A percentile compares a stretch with the other conserved stretches of the same genome.
Evolutionary conservation across 768 basidiomycete species (phyloP).

Genomic region (Pulveroboletus sp.): DNA sequence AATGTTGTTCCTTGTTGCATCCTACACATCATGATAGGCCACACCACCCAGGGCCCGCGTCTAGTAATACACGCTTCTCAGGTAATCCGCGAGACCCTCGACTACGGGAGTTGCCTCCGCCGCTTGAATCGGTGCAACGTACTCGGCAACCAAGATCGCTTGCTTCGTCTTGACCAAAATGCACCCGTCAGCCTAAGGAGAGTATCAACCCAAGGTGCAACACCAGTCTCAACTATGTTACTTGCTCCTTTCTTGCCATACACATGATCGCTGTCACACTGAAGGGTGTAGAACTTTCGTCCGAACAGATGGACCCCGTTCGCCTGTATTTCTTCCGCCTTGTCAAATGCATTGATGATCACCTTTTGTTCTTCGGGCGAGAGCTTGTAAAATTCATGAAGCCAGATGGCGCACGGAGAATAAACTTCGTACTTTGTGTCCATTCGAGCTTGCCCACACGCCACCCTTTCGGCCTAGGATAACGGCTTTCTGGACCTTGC

Average conservation of each 20-base stretch:
- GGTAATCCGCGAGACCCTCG: conserved; percentile 72
- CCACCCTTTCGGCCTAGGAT: conserved; percentile 30
- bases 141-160: conserved; percentile 81
- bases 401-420: neutral
- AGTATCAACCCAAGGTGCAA: neutral
- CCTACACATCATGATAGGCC: too few relatives aligned
- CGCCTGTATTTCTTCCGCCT: conserved; percentile 41
- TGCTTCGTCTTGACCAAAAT: conserved; percentile 76
- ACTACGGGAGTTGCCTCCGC: conserved; percentile 63
- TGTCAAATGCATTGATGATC: conserved; percentile 37
- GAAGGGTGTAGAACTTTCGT: conserved; percentile 71
- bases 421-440: conserved; percentile 13
- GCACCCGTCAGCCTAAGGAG: conserved; percentile 62
- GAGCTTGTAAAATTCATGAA: conserved; percentile 10
- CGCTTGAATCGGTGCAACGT: conserved; percentile 59
- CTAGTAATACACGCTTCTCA: conserved; percentile 58
- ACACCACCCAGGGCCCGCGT: too few relatives aligned
- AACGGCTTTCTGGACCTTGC: conserved; percentile 70
- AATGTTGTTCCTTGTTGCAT: too few relatives aligned
- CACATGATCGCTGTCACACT: conserved; percentile 47
- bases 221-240: neutral
- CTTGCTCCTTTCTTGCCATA: conserved; percentile 78
- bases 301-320: conserved; percentile 62
- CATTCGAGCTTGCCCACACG: conserved; percentile 27
- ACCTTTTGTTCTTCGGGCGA: conserved; percentile 24